Percentiles rank a stretch among this genome's conserved stretches.
Evolutionary conservation across 495 filamentous ascomycete species (phyloP).

Genomic region (Hypoxylon fragiforme): DNA sequence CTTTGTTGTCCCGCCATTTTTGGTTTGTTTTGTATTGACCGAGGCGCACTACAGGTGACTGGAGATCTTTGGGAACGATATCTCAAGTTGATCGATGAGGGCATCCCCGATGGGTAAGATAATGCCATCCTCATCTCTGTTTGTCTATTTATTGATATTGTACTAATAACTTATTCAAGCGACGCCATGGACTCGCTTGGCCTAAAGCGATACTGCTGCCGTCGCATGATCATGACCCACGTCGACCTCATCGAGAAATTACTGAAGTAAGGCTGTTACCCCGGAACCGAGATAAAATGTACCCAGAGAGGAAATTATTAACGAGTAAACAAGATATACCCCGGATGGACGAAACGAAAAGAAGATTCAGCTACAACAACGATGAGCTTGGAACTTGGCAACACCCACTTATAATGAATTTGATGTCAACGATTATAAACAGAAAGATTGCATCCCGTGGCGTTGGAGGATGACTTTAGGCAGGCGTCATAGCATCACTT

Average conservation of each 20-base stretch:
- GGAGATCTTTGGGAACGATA: constrained; percentile 98
- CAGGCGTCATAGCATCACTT: constrained; percentile 25
- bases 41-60: constrained; percentile 69
- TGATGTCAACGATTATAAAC: neutral
- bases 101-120: constrained; percentile 73
- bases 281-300: neutral
- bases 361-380: constrained; percentile 46
- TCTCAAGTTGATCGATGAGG: constrained; percentile 78
- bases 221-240: constrained; percentile 99
- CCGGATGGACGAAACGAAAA: constrained; percentile 57
- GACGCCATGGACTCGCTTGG: constrained; percentile 93
- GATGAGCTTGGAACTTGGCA: constrained; percentile 3
- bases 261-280: constrained; percentile 67
- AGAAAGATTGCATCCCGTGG: constrained; percentile 33
- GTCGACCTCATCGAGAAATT: constrained; percentile 99
- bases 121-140: neutral
- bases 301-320: constrained; percentile 10
- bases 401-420: constrained; percentile 8
- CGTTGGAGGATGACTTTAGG: constrained; percentile 30
- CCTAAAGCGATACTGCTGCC: constrained; percentile 95
- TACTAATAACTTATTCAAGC: constrained; percentile 48
- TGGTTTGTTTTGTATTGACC: constrained; percentile 12
- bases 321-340: constrained; percentile 45
- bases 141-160: neutral
- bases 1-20: neutral